Percentiles rank a stretch among this genome's conserved stretches.
Conservation (phyloP, 2,329 filamentous ascomycete genomes). For the Arthrinium puccinioides region DNA sequence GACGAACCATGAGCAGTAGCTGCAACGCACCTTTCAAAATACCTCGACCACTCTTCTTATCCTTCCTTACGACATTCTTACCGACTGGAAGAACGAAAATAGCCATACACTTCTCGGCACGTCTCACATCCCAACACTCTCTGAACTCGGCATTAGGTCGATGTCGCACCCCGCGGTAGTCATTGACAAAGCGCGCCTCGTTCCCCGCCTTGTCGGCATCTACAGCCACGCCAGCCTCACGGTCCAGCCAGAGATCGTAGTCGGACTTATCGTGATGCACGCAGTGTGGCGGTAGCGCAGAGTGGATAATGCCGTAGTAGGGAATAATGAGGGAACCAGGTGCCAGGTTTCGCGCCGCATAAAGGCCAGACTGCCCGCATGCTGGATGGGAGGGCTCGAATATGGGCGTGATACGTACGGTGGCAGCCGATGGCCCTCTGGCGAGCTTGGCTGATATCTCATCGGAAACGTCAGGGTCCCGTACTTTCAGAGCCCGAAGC, state of each 20-base stretch:
- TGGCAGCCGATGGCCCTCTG: conserved; percentile 33
- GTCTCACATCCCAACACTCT: conserved; percentile 47
- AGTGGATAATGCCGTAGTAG: conserved; percentile 55
- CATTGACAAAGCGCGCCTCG: conserved; percentile 60
- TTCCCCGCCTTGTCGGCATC: conserved; percentile 53
- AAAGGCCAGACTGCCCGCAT: conserved; percentile 50
- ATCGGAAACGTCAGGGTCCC: conserved; percentile 15
- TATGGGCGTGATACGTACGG: conserved; percentile 49
- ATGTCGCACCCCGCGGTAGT: conserved; percentile 52
- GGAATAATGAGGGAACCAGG: conserved; percentile 52
- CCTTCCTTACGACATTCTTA: conserved; percentile 27
- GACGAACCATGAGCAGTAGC: too few relatives aligned
- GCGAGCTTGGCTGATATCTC: conserved; percentile 27
- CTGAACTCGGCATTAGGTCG: conserved; percentile 52
- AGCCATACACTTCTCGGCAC: conserved; percentile 46
- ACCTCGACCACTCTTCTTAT: conserved; percentile 16
- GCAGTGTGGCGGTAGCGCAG: conserved; percentile 22
- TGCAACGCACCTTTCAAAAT: conserved; percentile 30
- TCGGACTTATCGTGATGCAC: conserved; percentile 38
- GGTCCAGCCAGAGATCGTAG: conserved; percentile 59
- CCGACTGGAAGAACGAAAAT: conserved; percentile 46
- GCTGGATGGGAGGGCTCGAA: conserved; percentile 46
- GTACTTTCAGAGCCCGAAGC: conserved; percentile 27
- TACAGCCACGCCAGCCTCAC: conserved; percentile 48
- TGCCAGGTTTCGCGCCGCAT: conserved; percentile 45